Evolutionary conservation across 768 basidiomycete genomes (phyloP), one percentile per base, ranked within the genome.

Genomic region (Suillus weaverae): DNA sequence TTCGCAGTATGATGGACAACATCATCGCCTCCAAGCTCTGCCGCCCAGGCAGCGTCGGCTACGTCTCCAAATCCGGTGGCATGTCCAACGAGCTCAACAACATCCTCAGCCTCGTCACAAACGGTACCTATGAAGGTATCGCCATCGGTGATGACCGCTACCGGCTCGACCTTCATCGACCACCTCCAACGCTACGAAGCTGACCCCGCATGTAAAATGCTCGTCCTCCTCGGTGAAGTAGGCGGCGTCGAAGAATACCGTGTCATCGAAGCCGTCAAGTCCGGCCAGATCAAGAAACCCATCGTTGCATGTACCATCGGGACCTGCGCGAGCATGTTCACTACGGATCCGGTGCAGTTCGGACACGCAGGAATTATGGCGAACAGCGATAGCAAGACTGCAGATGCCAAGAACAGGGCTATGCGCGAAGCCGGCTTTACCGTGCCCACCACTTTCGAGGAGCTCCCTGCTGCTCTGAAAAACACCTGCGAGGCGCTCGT

Each of bases 41-140:
- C 87, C 95, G 96, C 73, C 83, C 95, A 35, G 97, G 97, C 63
- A 95, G 95, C 14, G 93, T 99, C 71, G 97, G 96, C 74, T 99
- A 99, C 79, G 97, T 99, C 75, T 97, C 95, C 79, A 99, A 99
- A 83, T 98, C 96, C 9, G 97, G 97, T 70, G 97, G 97, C 78
- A 99, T 99, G 97, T 99, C 97, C 73, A 99, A 99, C 83, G 97
- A 99, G 80, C 84, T 99, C 73, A 99, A 99, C 91, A 99, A 98
- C 85, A 99, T 99, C 77, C 89, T 99, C 67, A 95, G 95, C 26
- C 86, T 97, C 76, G 85, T 85, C 73, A 98, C 97, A 74, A 96
- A 99, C 81, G 97, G 97, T 71, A 97, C 95, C 68, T 99, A 98
- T 82, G 97, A 99, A 85, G 97, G 97, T 84, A 96, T 99, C 75